Base-by-base conservation (phyloP, 352 stramenopile species). In the Pythium oligandrum region DNA sequence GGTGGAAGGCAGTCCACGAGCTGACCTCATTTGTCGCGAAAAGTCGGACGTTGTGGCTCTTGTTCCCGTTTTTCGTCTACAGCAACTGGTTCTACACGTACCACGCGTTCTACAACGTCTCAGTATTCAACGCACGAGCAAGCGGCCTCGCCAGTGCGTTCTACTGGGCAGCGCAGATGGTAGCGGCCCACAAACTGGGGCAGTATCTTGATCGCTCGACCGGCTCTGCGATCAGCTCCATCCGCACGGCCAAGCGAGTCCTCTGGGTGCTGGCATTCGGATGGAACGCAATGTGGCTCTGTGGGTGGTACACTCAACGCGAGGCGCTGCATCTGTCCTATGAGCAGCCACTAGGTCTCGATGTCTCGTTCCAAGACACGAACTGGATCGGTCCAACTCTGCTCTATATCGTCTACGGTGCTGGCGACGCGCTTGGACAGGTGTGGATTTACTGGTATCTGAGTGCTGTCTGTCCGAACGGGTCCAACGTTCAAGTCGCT, bases 381-480 rank as follows among this genome's bases (percentile, higher is more conserved):
- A 59, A 71, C 2, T 9, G 53, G 40, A 11, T 53, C 8, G 12
- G 40, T 3, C 76, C 71, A 3, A 70, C 88, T 2, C 37, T 79
- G 30, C 66, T 86, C 12, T 93, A 88, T 67, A 66, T 83, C 32
- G 46, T 71, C 39, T 94, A 86, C 61, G 86, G 83, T 0, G 79
- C 86, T 51, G 68, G 74, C 31, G 83, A 94, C 65, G 76, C 81
- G 6, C 53, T 88, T 44, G 85, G 87, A 46, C 81, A 94, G 42
- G 73, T 88, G 4, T 93, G 81, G 64, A 64, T 71, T 45, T 93
- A 91, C 60, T 96, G 86, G 83, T 70, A 88, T 45, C 73, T 95
- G 49, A 77, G 81, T 35, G 55, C 58, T 26, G 69, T 86, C 31
- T 63, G 54, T 34, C 7, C 50, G 6, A 72, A 66, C 3, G 64